A percentile compares a stretch with the other conserved stretches of the same genome.
phyloP scores from a whole-genome alignment of 2,329 filamentous ascomycete species.

The Ceratocystis ficicola region DNA sequence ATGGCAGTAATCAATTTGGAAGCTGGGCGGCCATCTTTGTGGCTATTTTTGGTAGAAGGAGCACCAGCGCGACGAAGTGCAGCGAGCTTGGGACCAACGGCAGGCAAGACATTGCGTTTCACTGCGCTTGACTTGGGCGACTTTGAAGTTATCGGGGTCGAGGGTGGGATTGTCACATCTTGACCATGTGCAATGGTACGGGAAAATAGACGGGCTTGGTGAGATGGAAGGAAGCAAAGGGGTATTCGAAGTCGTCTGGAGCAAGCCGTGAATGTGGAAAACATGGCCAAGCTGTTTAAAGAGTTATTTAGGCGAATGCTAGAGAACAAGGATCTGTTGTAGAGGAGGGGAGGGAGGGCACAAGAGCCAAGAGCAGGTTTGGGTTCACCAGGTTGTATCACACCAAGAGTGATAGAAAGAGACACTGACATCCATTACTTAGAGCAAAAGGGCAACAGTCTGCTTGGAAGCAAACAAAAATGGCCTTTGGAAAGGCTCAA shows the following conservation, averaged over 20 bases:
- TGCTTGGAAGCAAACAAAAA: not conserved
- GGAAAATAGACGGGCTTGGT: not conserved
- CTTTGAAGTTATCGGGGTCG: not conserved
- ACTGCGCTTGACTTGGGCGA: constrained; percentile 11
- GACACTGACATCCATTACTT: constrained; percentile 8
- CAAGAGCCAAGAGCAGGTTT: not conserved
- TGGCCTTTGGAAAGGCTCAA: not conserved
- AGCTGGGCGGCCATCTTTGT: not conserved
- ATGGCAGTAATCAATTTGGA: constrained; percentile 40
- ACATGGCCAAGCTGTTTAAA: constrained; percentile 1
- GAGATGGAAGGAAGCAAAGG: not conserved
- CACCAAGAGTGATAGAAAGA: constrained; percentile 9
- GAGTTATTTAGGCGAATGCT: not conserved
- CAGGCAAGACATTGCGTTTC: constrained; percentile 10
- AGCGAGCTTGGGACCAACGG: constrained; percentile 15
- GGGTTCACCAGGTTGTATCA: not conserved
- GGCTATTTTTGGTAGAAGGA: not conserved
- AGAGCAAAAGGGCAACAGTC: no score
- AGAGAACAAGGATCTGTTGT: not conserved
- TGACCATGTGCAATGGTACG: not conserved
- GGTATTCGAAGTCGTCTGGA: not conserved
- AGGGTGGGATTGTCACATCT: not conserved
- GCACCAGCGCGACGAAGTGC: constrained; percentile 18
- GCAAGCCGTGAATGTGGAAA: constrained; percentile 1
- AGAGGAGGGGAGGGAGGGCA: not conserved